Percentiles rank a stretch among this genome's conserved stretches.
Conservation (phyloP, 768 basidiomycete species). For the Leccinum arenicola region DNA sequence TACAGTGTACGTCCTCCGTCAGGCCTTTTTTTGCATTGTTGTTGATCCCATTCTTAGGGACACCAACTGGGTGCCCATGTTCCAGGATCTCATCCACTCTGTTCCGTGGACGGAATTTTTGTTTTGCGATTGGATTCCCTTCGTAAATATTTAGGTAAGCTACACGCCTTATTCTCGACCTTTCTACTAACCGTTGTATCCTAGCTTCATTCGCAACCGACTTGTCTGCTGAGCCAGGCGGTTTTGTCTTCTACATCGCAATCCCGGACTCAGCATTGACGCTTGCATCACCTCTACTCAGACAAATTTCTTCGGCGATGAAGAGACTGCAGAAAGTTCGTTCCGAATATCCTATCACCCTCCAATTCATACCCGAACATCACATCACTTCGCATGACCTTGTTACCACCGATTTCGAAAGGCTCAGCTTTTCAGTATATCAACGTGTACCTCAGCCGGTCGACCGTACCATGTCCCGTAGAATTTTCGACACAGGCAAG, state of each 20-base stretch:
- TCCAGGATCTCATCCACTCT: constrained; percentile 47
- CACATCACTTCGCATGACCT: constrained; percentile 40
- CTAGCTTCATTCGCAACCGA: constrained; percentile 50
- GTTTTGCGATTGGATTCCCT: constrained; percentile 67
- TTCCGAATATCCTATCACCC: constrained; percentile 49
- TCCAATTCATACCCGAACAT: constrained; percentile 74
- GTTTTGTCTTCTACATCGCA: constrained; percentile 67
- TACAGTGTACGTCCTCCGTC: constrained; percentile 53
- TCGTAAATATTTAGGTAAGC: constrained; percentile 61
- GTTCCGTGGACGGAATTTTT: constrained; percentile 55
- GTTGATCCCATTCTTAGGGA: constrained; percentile 39
- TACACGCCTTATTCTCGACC: background rate
- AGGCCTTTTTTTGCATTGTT: background rate
- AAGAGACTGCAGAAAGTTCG: constrained; percentile 53
- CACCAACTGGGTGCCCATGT: constrained; percentile 58
- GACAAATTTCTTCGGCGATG: constrained; percentile 63
- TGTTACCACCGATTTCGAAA: constrained; percentile 34
- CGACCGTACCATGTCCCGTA: constrained; percentile 58
- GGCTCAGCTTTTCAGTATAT: constrained; percentile 65
- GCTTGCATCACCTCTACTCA: constrained; percentile 62
- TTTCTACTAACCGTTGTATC: constrained; percentile 2
- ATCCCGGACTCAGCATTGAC: constrained; percentile 60
- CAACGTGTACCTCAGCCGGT: constrained; percentile 63
- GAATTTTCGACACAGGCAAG: constrained; percentile 40
- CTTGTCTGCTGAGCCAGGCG: constrained; percentile 37